Evolutionary conservation across 768 basidiomycete species (phyloP).

Genomic region (Naematelia encephala): DNA sequence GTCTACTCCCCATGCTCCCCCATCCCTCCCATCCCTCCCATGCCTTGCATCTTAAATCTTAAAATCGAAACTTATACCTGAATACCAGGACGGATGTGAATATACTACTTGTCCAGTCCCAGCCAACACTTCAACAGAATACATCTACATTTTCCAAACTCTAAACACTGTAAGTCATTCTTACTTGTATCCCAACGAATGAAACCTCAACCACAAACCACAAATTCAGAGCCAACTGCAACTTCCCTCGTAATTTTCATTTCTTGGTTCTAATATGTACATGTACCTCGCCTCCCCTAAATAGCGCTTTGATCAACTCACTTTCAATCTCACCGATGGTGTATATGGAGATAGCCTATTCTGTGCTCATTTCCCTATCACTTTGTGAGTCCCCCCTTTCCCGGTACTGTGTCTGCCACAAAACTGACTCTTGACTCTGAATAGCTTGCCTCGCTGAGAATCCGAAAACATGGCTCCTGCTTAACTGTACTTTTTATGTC

Average conservation of each 20-base stretch:
- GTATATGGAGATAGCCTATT: slow-evolving; percentile 22
- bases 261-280: too few species aligned
- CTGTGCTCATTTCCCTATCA: slow-evolving; percentile 26
- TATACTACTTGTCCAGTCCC: slow-evolving; percentile 21
- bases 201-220: too few species aligned
- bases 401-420: neutral
- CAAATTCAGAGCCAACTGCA: too few species aligned
- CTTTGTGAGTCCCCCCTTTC: slow-evolving; percentile 21
- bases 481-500: too few species aligned
- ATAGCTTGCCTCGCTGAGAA: neutral
- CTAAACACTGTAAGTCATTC: slow-evolving; percentile 19
- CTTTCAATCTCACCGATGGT: slow-evolving; percentile 33
- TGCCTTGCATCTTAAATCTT: too few species aligned
- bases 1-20: slow-evolving; percentile 1
- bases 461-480: too few species aligned
- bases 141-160: slow-evolving; percentile 17
- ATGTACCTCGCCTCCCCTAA: slow-evolving; percentile 8
- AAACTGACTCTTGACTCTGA: neutral
- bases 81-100: slow-evolving; percentile 14
- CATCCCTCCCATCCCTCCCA: too few species aligned
- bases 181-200: too few species aligned
- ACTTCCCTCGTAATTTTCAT: too few species aligned
- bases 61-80: too few species aligned
- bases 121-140: neutral
- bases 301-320: slow-evolving; percentile 29